Evolutionary conservation across 2,329 filamentous ascomycete genomes (phyloP).

Genomic region (Calycina herbarum): DNA sequence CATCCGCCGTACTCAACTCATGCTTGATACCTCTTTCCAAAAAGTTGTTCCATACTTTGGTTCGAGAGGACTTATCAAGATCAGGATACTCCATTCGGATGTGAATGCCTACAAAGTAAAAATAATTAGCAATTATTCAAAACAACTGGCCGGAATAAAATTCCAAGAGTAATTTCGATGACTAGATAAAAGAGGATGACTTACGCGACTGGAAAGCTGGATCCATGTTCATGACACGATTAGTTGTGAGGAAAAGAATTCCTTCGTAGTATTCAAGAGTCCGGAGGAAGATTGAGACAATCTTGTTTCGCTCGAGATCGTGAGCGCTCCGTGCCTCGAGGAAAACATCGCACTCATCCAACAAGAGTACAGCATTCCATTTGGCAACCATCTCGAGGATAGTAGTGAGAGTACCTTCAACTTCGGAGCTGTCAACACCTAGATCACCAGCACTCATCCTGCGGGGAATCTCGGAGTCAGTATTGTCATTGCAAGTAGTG

Average conservation of each 20-base stretch:
- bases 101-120: slow-evolving; percentile 29
- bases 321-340: slow-evolving; percentile 36
- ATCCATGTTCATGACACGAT: slow-evolving; percentile 37
- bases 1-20: slow-evolving; percentile 22
- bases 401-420: slow-evolving; percentile 44
- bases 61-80: slow-evolving; percentile 27
- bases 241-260: slow-evolving; percentile 41
- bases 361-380: slow-evolving; percentile 53
- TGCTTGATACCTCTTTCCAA: slow-evolving; percentile 20
- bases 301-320: slow-evolving; percentile 42
- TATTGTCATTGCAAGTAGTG: background rate
- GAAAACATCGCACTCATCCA: slow-evolving; percentile 43
- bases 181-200: background rate
- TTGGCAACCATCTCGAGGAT: slow-evolving; percentile 72
- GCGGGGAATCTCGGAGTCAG: background rate
- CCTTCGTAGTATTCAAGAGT: slow-evolving; percentile 41
- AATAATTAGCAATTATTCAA: background rate
- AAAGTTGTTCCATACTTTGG: slow-evolving; percentile 25
- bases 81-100: slow-evolving; percentile 32
- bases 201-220: slow-evolving; percentile 37
- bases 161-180: background rate
- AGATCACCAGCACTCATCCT: slow-evolving; percentile 48
- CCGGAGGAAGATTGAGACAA: slow-evolving; percentile 39
- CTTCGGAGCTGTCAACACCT: slow-evolving; percentile 41
- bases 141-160: background rate